Evolutionary conservation across 768 basidiomycete species (phyloP).

Genomic region (Sarcodon aspratus): DNA sequence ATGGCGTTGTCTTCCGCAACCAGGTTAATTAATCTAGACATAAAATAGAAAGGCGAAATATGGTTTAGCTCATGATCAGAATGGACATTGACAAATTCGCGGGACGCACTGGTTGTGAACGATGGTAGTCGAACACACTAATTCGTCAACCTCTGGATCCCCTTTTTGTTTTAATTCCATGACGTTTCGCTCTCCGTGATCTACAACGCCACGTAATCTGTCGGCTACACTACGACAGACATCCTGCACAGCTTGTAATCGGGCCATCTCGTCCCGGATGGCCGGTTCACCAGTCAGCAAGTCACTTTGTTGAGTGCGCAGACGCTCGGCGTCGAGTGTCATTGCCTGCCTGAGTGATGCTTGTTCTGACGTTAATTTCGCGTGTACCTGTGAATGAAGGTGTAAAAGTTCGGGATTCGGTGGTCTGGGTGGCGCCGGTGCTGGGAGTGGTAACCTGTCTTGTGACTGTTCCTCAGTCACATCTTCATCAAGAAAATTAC

Average conservation of each 20-base stretch:
- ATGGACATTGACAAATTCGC: conserved; percentile 5
- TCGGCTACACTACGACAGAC: conserved; percentile 77
- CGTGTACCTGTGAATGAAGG: conserved; percentile 68
- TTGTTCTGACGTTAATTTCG: conserved; percentile 62
- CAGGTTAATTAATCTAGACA: conserved; percentile 74
- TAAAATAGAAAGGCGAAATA: neutral
- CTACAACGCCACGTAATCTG: conserved; percentile 52
- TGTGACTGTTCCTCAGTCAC: conserved; percentile 7
- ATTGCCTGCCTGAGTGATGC: conserved; percentile 57
- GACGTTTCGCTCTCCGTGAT: conserved; percentile 61
- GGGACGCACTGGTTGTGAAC: conserved; percentile 88
- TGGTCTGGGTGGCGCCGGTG: conserved; percentile 57
- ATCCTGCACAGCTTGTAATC: conserved; percentile 85
- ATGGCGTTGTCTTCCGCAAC: conserved; percentile 99
- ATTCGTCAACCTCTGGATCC: conserved; percentile 91
- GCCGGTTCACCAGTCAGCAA: conserved; percentile 87
- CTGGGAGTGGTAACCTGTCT: conserved; percentile 16
- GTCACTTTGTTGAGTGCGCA: conserved; percentile 75
- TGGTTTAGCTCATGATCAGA: conserved; percentile 2
- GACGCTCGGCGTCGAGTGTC: conserved; percentile 55
- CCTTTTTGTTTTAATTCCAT: conserved; percentile 71
- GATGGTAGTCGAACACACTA: conserved; percentile 90
- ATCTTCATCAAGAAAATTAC: conserved; percentile 57
- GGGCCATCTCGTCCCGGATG: conserved; percentile 91
- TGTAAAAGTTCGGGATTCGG: conserved; percentile 84